These are phyloP conservation scores for Ascosphaera pollenicola DNA, from an alignment of 2,329 filamentous ascomycete genomes.

Conservation along the genomic window DNA sequence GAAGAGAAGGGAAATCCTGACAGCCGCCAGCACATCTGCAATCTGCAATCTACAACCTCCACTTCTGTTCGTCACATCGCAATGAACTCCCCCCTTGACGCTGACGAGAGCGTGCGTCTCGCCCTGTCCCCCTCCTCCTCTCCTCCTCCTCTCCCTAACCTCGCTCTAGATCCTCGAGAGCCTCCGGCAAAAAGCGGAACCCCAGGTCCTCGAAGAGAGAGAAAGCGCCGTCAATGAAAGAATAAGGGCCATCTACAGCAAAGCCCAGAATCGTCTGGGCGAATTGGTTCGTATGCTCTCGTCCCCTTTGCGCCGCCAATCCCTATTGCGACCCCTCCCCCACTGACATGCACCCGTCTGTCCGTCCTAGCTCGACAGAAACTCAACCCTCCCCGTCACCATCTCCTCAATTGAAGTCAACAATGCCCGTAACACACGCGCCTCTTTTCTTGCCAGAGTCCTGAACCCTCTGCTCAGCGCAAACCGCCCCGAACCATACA, in stretches of 20 bases:
- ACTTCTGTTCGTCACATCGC: constrained; percentile 14
- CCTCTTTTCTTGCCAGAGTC: constrained; percentile 59
- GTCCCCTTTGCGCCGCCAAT: too few species aligned
- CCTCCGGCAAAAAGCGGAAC: constrained; percentile 32
- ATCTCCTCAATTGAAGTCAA: constrained; percentile 70
- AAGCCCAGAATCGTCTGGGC: constrained; percentile 38
- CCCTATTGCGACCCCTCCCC: too few species aligned
- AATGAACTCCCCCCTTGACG: constrained; percentile 22
- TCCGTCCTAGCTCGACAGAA: constrained; percentile 43
- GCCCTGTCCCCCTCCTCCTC: neutral
- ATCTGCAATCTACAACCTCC: too few species aligned
- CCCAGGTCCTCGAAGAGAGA: constrained; percentile 34
- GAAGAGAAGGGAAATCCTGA: too few species aligned
- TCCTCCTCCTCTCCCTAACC: constrained; percentile 1
- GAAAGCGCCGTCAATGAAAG: constrained; percentile 38
- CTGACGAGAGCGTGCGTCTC: constrained; percentile 18
- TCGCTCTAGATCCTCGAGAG: constrained; percentile 33
- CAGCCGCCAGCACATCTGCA: too few species aligned
- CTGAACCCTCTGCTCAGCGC: constrained; percentile 57
- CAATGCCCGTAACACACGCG: constrained; percentile 63
- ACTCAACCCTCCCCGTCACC: constrained; percentile 68
- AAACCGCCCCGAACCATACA: constrained; percentile 45
- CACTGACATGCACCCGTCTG: constrained; percentile 5
- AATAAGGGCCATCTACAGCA: constrained; percentile 34
- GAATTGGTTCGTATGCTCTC: constrained; percentile 39